These are phyloP conservation scores for Dendrobium huoshanense DNA, from an alignment of 106 monocot genomes.

Conservation along the genomic window DNA sequence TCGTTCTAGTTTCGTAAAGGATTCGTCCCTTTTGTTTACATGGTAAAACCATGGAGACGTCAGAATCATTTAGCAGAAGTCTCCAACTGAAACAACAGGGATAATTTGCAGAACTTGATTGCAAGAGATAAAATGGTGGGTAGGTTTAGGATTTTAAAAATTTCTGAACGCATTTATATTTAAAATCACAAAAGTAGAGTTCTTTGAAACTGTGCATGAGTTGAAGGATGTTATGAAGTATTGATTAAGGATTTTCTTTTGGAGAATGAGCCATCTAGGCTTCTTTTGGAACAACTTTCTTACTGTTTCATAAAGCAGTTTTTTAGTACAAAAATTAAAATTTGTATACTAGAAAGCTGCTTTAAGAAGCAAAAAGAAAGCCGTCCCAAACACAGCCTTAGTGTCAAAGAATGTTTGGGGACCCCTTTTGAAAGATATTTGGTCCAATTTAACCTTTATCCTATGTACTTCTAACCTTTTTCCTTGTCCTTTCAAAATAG, in stretches of 20 bases:
- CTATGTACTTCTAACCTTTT: conserved; percentile 4
- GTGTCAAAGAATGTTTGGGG: neutral
- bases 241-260: neutral
- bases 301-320: no score
- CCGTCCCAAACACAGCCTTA: neutral
- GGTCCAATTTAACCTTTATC: neutral
- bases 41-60: neutral
- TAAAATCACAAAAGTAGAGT: neutral
- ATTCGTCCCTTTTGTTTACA: neutral
- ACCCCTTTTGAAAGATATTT: neutral
- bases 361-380: no score
- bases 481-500: conserved; percentile 26
- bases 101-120: neutral
- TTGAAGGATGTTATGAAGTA: neutral
- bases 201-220: neutral
- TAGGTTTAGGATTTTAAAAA: neutral
- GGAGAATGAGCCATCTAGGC: neutral
- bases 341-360: no score
- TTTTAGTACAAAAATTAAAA: no score
- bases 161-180: neutral
- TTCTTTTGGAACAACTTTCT: no score
- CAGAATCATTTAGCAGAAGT: neutral
- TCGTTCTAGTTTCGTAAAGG: neutral
- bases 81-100: neutral
- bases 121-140: neutral